A percentile compares a stretch with the other conserved stretches of the same genome.
Evolutionary conservation across 495 filamentous ascomycete species (phyloP).

Genomic region (Penicillium arizonense): DNA sequence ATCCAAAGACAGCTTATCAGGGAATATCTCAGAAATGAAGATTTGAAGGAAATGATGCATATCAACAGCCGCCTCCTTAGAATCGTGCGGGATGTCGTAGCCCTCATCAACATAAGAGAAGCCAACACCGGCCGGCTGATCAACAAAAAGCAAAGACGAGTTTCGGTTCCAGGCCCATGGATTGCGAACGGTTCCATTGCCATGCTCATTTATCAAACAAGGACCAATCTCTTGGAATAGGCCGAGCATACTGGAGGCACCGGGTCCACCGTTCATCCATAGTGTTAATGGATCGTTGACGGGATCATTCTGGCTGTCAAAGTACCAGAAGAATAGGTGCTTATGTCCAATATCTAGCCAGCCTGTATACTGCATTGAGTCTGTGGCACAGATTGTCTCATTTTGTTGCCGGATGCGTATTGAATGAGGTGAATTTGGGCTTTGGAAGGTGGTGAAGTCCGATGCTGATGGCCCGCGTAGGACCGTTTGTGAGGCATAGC

Average conservation of each 20-base stretch:
- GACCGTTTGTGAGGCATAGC: constrained; percentile 11
- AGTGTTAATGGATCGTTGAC: constrained; percentile 50
- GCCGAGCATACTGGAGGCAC: constrained; percentile 38
- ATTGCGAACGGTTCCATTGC: constrained; percentile 40
- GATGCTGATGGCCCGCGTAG: constrained; percentile 1
- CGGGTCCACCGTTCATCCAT: constrained; percentile 58
- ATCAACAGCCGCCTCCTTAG: constrained; percentile 28
- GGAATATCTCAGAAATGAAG: constrained; percentile 40
- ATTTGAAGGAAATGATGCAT: constrained; percentile 43
- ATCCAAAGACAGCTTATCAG: constrained; percentile 19
- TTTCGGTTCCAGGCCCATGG: constrained; percentile 47
- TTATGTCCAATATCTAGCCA: constrained; percentile 32
- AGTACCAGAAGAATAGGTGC: constrained; percentile 64
- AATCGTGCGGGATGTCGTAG: constrained; percentile 24
- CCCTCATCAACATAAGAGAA: constrained; percentile 43
- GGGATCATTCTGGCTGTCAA: constrained; percentile 55
- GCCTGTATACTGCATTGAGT: constrained; percentile 38
- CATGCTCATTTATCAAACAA: constrained; percentile 40
- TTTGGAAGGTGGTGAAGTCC: constrained; percentile 17
- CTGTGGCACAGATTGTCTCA: constrained; percentile 36
- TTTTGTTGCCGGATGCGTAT: constrained; percentile 40
- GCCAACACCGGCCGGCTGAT: constrained; percentile 44
- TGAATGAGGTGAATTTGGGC: constrained; percentile 28
- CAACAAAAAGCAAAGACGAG: constrained; percentile 45
- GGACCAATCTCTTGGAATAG: constrained; percentile 39